Base-by-base conservation (phyloP, 129 eudicot genomes). In the Oenanthe sinensis region DNA sequence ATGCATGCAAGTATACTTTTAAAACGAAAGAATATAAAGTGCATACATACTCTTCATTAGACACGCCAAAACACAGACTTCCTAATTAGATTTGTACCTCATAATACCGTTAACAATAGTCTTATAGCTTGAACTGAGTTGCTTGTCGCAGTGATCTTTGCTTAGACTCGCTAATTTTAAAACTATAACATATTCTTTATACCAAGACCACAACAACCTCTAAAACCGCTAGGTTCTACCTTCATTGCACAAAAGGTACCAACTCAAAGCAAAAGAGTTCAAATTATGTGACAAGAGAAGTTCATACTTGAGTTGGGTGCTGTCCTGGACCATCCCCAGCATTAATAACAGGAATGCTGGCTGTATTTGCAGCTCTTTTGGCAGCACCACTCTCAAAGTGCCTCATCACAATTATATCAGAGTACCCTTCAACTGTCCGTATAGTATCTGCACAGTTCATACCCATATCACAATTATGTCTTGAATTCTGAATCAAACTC, bases 271-370 rank as follows among this genome's bases (percentile, higher is more conserved):
- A 75, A 75, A 75, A 33, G 12, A 14, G 12, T 26, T 24, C 78
- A 75, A 16, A 14, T 30, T 2, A 46, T 28, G 63, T 33, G 54
- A 75, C 33, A 30, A 46, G 63, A 28, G 63, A 60, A 15, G 28
- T 14, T 65, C 45, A 70, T 71, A 92, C 99, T 90, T 96, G 99
- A 81, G 97, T 90, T 68, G 99, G 99, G 84, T 95, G 99, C 86
- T 95, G 96, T 30, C 99, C 99, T 37, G 97, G 99, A 80, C 99
- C 99, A 77, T 95, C 99, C 42, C 99, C 99, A 6, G 97, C 99
- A 88, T 95, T 95, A 60, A 95, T 92, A 81, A 95, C 83, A 26
- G 99, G 99, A 84, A 95, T 95, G 71, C 79, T 84, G 52, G 97
- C 96, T 48, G 96, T 90, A 43, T 70, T 67, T 47, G 97, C 99